Evolutionary conservation across 169 alveolate genomes (phyloP).

Genomic region (Plasmodium billcollinsi): DNA sequence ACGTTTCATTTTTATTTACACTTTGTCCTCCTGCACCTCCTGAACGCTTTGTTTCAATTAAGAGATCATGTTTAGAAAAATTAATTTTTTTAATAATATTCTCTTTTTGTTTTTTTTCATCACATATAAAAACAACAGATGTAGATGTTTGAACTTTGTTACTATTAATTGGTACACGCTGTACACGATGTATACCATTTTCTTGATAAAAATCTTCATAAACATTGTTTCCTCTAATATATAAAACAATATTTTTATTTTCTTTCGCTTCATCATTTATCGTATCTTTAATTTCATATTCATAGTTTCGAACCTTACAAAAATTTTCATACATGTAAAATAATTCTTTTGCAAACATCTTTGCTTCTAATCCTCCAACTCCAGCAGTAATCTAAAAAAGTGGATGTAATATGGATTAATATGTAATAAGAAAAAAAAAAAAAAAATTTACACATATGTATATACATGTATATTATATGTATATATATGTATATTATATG

Average conservation of each 20-base stretch:
- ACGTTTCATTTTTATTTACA: constrained; percentile 95
- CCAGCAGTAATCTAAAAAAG: constrained; percentile 88
- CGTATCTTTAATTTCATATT: constrained; percentile 29
- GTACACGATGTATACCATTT: constrained; percentile 91
- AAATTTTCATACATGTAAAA: constrained; percentile 87
- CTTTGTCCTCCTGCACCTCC: constrained; percentile 97
- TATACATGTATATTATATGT: not conserved
- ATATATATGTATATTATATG: not conserved
- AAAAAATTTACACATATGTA: not conserved
- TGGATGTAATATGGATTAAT: not conserved
- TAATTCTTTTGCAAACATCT: constrained; percentile 88
- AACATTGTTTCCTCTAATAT: constrained; percentile 84
- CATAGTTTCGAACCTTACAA: constrained; percentile 78
- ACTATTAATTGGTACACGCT: constrained; percentile 92
- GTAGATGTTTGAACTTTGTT: constrained; percentile 91
- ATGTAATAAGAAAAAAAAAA: not conserved
- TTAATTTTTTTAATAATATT: constrained; percentile 37
- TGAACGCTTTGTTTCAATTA: constrained; percentile 93
- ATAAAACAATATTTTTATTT: constrained; percentile 82
- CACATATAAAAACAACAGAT: constrained; percentile 90
- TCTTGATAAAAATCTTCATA: constrained; percentile 81
- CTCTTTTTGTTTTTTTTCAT: constrained; percentile 74
- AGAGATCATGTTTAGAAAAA: constrained; percentile 83
- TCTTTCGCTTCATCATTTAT: constrained; percentile 76
- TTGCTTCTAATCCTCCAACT: constrained; percentile 93